Evolutionary conservation across 805 yeast genomes (phyloP), one percentile per base, ranked within the genome.

Genomic region (Metschnikowia henanensis): DNA sequence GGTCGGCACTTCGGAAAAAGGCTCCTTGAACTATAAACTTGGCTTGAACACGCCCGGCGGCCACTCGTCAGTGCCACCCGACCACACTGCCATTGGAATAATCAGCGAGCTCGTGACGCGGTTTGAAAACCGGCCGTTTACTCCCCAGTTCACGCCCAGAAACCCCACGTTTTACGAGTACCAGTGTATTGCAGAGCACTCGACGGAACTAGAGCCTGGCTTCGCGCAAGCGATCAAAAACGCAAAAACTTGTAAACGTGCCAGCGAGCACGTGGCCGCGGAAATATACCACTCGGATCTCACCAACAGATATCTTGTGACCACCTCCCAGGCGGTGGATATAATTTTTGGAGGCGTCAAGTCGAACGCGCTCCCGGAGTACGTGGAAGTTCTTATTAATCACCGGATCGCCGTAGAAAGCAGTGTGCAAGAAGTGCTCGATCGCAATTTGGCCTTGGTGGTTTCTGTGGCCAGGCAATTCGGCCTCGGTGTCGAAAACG

Each of bases 61-160:
- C 7, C 95, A 86, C 58, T 80, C 91, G 1, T 83, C 91, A 5
- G 61, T 75, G 13, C 92, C 95, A 8, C 92, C 91, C 2, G 83
- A 79, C 35, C 94, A 87, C 57, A 86, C 94, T 5, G 73, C 84
- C 2, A 86, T 88, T 64, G 95, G 95, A 8, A 75, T 87, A 28
- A 68, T 82, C 35, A 70, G 87, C 5, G 80, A 83, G 43, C 66
- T 87, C 40, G 69, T 82, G 13, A 60, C 68, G 5, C 52, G 61
- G 16, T 66, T 87, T 35, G 96, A 88, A 60, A 59, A 61, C 7
- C 72, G 76, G 44, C 83, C 83, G 5, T 82, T 68, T 55, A 57
- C 62, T 17, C 69, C 82, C 1, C 47, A 64, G 10, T 61, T 86
- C 30, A 62, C 79, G 10, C 52, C 64, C 3, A 64, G 64, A 37